Conservation (phyloP, 768 basidiomycete species). For the Gyrodon lividus region DNA sequence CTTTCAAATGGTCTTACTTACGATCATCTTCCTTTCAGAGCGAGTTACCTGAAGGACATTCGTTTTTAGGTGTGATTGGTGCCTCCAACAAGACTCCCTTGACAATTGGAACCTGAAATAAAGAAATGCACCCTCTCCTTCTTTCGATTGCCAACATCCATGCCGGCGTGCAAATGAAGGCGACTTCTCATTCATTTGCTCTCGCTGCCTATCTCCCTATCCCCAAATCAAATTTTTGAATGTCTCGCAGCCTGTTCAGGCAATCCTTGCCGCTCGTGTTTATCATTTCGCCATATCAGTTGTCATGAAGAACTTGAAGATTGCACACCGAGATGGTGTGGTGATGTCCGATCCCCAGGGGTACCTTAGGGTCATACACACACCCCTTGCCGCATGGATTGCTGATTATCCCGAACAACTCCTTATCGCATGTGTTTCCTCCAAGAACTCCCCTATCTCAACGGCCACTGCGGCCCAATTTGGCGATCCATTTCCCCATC, state of each 20-base stretch:
- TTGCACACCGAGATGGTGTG: slow-evolving; percentile 22
- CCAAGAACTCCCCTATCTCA: slow-evolving; percentile 14
- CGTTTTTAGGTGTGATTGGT: slow-evolving; percentile 29
- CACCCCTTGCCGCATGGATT: slow-evolving; percentile 16
- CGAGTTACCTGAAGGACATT: slow-evolving; percentile 17
- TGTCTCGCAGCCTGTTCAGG: slow-evolving; percentile 18
- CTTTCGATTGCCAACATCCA: slow-evolving; percentile 34
- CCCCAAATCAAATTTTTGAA: slow-evolving; percentile 17
- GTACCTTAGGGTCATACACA: slow-evolving; percentile 3
- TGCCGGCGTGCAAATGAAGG: slow-evolving; percentile 30
- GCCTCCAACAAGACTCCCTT: slow-evolving; percentile 37
- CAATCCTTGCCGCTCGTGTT: slow-evolving; percentile 27
- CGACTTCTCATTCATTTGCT: slow-evolving; percentile 29
- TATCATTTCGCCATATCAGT: slow-evolving; percentile 32
- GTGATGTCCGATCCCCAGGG: slow-evolving; percentile 29
- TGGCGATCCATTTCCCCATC: slow-evolving; percentile 13
- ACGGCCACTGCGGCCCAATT: slow-evolving; percentile 12
- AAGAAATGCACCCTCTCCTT: slow-evolving; percentile 32
- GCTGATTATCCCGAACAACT: slow-evolving; percentile 19
- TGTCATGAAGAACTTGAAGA: slow-evolving; percentile 29
- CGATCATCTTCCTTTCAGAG: not conserved
- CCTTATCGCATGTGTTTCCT: slow-evolving; percentile 11
- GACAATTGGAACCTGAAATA: slow-evolving; percentile 30
- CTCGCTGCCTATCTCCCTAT: slow-evolving; percentile 33
- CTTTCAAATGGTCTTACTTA: not conserved